Base-by-base conservation (phyloP, 192 early-diverging fungal genomes). In the Coemansia sp. region DNA sequence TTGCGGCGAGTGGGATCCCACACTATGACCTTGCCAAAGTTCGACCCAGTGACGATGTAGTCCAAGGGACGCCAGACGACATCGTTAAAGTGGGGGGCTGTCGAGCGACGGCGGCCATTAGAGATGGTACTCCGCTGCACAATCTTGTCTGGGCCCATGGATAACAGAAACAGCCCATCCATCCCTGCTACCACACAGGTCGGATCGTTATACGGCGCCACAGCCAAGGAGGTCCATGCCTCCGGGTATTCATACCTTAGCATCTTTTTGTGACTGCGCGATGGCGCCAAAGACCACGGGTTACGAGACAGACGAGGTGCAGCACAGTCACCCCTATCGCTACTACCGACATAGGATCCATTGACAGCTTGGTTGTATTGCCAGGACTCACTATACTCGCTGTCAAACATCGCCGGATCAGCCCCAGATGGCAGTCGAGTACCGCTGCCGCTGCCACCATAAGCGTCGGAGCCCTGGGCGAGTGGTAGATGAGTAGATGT, bases 41-140 rank as follows among this genome's bases (percentile, higher is more conserved):
- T 72, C 11, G 78, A 75, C 2, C 83, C 83, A 0, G 83, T 85
- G 15, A 57, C 71, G 15, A 85, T 75, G n/a, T 74, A 69, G 36
- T 78, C 76, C 15, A 76, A 70, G 3, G 83, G 83, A 36, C 73
- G 59, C 83, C 83, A 85, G 16, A 85, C 55, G 7, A 80, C 83
- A 41, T 78, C 75, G 31, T 75, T 75, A 40, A 78, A 78, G 42
- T 77, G 74, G 12, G 67, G 49, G 1, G 75, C 68, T 59, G 74
- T 43, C 38, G 49, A 64, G 42, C 76, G 64, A 33, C 83, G 72
- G 18, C 78, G 72, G 38, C 54, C 33, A 63, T 68, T 71, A 43
- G 62, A 42, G 10, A 74, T 59, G 0, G 61, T 54, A 15, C 11
- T 59, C 36, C 43, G 43, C 70, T 69, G 46, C 13, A 69, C 22